Conservation (phyloP, 2,329 filamentous ascomycete species). For the Colletotrichum nymphaeae region DNA sequence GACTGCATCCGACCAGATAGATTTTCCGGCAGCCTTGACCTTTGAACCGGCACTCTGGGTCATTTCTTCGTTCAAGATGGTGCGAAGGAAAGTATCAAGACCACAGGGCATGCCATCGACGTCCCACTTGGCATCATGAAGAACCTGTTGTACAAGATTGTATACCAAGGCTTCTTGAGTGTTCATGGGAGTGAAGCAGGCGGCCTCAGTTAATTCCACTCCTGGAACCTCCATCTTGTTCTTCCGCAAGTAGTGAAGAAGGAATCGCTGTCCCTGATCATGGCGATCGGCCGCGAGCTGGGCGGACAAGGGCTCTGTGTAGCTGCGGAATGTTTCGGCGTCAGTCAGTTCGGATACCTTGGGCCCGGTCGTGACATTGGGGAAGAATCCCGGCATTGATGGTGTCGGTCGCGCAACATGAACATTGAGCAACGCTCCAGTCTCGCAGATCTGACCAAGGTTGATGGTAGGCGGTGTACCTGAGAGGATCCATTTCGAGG, state of each 20-base stretch:
- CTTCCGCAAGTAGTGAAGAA: slow-evolving; percentile 43
- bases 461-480: slow-evolving; percentile 53
- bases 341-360: slow-evolving; percentile 41
- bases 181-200: slow-evolving; percentile 43
- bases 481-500: slow-evolving; percentile 56
- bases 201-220: slow-evolving; percentile 37
- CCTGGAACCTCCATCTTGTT: slow-evolving; percentile 44
- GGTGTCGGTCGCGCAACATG: slow-evolving; percentile 52
- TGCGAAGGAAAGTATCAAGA: not conserved
- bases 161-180: slow-evolving; percentile 41
- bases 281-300: slow-evolving; percentile 49
- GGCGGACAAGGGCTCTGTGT: slow-evolving; percentile 47
- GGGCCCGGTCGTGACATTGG: slow-evolving; percentile 49
- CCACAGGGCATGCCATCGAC: slow-evolving; percentile 32
- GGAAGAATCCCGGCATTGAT: slow-evolving; percentile 47
- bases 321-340: slow-evolving; percentile 47
- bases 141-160: slow-evolving; percentile 42
- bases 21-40: slow-evolving; percentile 12
- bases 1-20: slow-evolving; percentile 11
- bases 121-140: slow-evolving; percentile 44
- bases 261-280: slow-evolving; percentile 45
- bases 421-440: slow-evolving; percentile 48
- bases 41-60: not conserved
- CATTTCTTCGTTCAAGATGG: not conserved
- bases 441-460: slow-evolving; percentile 49